These are phyloP conservation scores for Yarrowia sp. DNA, from an alignment of 805 yeast species.

Conservation along the genomic window DNA sequence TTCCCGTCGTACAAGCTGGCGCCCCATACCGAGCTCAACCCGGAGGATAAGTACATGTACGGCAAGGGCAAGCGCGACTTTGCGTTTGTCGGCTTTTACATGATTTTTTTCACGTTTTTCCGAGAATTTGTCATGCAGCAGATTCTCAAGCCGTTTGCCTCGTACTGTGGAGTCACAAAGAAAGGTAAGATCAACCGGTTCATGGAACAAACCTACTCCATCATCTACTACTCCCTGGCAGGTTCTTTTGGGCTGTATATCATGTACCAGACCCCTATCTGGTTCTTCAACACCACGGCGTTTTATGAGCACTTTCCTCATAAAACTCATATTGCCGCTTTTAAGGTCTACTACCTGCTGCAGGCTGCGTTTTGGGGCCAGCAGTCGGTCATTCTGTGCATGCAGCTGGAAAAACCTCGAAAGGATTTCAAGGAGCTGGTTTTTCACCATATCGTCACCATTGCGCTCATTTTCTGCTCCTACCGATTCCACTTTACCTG, in stretches of 20 bases:
- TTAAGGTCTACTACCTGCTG: conserved; percentile 79
- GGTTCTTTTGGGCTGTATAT: conserved; percentile 89
- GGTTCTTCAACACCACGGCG: conserved; percentile 84
- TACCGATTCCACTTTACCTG: conserved; percentile 94
- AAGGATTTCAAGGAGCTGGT: conserved; percentile 89
- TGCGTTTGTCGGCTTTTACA: conserved; percentile 71
- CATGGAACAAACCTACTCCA: conserved; percentile 88
- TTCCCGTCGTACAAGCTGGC: conserved; percentile 55
- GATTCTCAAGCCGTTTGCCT: conserved; percentile 70
- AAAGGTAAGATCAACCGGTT: conserved; percentile 69
- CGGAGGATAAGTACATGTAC: conserved; percentile 52
- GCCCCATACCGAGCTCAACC: conserved; percentile 47
- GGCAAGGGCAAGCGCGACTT: conserved; percentile 88
- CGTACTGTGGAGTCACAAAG: conserved; percentile 48
- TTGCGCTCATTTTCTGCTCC: conserved; percentile 79
- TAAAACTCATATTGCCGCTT: conserved; percentile 60
- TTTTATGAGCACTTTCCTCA: conserved; percentile 86
- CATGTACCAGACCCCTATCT: conserved; percentile 77
- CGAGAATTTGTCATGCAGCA: conserved; percentile 90
- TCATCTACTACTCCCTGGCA: conserved; percentile 72
- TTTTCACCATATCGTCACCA: conserved; percentile 89
- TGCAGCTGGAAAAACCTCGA: conserved; percentile 92
- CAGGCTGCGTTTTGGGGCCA: conserved; percentile 99
- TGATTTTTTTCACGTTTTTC: conserved; percentile 82
- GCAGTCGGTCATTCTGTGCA: conserved; percentile 76